Evolutionary conservation across 1,139 yeast species (phyloP), one percentile per base, ranked within the genome.

Genomic region (Saccharomyces hybrid): DNA sequence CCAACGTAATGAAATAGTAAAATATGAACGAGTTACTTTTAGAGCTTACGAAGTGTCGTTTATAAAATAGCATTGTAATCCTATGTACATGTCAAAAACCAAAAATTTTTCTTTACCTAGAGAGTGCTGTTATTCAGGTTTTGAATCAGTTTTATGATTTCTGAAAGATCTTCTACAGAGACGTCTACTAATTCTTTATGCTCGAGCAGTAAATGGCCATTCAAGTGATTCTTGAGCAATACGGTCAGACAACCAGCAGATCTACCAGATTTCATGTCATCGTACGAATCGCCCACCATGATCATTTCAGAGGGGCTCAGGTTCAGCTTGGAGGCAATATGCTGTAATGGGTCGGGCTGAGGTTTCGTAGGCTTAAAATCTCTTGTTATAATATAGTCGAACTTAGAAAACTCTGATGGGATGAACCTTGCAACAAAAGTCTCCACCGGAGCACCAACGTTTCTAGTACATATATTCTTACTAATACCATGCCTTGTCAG

Each of bases 261-360:
- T 42, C 73, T 66, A 2, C 86, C 88, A 16, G 86, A 80, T 49
- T 63, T 69, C 82, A 83, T 80, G 64, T 83, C 88, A 65, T 83
- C 88, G 42, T 73, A 69, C 0, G 87, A 82, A 63, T 83, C 88
- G 20, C 88, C 88, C 7, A 83, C 84, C 88, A 83, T 83, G n/a
- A 82, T 64, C 30, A 82, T 61, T 48, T 77, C 72, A 23, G 68
- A 60, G 0, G 85, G 78, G 1, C 67, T 61, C 6, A 78, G 54
- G 48, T 73, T 66, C 82, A 84, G 78, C 4, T 63, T 55, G 14
- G 71, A 58, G 2, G 83, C 77, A 23, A 83, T 82, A 58, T 81
- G 79, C 20, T 78, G 66, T 44, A 83, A 66, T 1, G 88, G 86
- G 47, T 77, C 78, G 0, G 87, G 86, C 14, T 79, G 74, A 1